A percentile compares a stretch with the other conserved stretches of the same genome.
phyloP scores from a whole-genome alignment of 257 asterid genomes.

The Nicotiana tabacum region DNA sequence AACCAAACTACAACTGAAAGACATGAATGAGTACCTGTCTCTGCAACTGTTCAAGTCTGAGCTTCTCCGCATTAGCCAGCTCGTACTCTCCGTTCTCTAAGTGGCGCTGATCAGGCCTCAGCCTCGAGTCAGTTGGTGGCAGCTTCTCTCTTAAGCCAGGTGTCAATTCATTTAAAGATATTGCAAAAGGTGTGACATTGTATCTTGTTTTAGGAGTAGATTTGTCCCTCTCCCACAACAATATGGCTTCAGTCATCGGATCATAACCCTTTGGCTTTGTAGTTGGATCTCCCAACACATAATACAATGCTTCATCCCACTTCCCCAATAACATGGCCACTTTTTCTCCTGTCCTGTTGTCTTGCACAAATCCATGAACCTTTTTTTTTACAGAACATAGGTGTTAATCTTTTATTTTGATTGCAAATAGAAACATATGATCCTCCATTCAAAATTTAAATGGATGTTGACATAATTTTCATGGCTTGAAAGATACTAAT shows the following conservation, averaged over 20 bases:
- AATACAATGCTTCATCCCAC: slow-evolving; percentile 98
- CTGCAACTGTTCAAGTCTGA: slow-evolving; percentile 94
- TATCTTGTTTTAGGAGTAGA: slow-evolving; percentile 76
- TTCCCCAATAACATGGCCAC: slow-evolving; percentile 89
- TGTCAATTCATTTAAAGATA: slow-evolving; percentile 86
- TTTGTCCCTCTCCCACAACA: slow-evolving; percentile 95
- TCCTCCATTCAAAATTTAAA: not conserved
- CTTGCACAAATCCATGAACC: slow-evolving; percentile 99
- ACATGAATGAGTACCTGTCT: slow-evolving; percentile 61
- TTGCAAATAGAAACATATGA: not conserved
- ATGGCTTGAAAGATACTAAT: not conserved
- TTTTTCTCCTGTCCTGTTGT: slow-evolving; percentile 91
- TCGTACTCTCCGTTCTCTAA: slow-evolving; percentile 96
- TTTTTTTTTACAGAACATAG: slow-evolving; percentile 19
- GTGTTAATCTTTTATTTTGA: not conserved
- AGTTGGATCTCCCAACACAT: slow-evolving; percentile 90
- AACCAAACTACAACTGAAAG: not conserved
- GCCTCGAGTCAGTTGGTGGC: slow-evolving; percentile 92
- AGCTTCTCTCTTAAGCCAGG: slow-evolving; percentile 64
- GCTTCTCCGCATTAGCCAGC: slow-evolving; percentile 89
- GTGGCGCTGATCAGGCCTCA: slow-evolving; percentile 97
- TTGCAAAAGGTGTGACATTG: slow-evolving; percentile 89
- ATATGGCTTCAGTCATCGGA: slow-evolving; percentile 89
- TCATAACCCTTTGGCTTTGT: slow-evolving; percentile 94
- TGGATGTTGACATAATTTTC: not conserved